Percentiles rank a stretch among this genome's conserved stretches.
Evolutionary conservation across 345 rosid genomes (phyloP).

Genomic region (Arabidopsis arenosa): DNA sequence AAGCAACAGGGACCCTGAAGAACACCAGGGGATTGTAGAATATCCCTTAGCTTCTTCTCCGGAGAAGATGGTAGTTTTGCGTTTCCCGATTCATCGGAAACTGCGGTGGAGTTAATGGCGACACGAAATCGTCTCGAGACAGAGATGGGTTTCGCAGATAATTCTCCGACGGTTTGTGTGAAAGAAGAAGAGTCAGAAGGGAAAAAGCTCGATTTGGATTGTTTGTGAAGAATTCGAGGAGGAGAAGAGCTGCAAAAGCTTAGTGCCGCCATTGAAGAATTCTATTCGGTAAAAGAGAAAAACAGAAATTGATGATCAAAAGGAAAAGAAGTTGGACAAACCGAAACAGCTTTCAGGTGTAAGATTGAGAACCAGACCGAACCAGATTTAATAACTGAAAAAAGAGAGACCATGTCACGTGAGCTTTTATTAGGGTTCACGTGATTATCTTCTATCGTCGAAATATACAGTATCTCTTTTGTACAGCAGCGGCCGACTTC

Average conservation of each 20-base stretch:
- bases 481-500: conserved; percentile 4
- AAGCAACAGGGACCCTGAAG: conserved; percentile 95
- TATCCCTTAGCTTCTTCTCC: conserved; percentile 55
- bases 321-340: conserved; percentile 10
- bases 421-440: conserved; percentile 34
- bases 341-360: conserved; percentile 5
- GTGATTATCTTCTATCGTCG: conserved; percentile 28
- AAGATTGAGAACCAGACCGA: neutral
- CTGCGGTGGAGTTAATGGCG: conserved; percentile 26
- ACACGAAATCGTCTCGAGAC: conserved; percentile 26
- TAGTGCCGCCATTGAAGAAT: conserved; percentile 39
- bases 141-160: conserved; percentile 20
- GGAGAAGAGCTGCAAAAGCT: conserved; percentile 39
- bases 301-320: conserved; percentile 15
- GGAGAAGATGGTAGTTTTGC: conserved; percentile 35
- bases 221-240: conserved; percentile 38
- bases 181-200: neutral
- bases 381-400: neutral
- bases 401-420: conserved; percentile 12
- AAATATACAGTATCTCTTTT: neutral
- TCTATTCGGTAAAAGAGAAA: neutral
- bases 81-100: conserved; percentile 28
- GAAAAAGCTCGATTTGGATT: conserved; percentile 24
- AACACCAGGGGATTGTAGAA: conserved; percentile 72
- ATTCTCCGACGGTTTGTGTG: neutral